Base-by-base conservation (phyloP, 2,329 filamentous ascomycete genomes). In the Fusarium lateritium region DNA sequence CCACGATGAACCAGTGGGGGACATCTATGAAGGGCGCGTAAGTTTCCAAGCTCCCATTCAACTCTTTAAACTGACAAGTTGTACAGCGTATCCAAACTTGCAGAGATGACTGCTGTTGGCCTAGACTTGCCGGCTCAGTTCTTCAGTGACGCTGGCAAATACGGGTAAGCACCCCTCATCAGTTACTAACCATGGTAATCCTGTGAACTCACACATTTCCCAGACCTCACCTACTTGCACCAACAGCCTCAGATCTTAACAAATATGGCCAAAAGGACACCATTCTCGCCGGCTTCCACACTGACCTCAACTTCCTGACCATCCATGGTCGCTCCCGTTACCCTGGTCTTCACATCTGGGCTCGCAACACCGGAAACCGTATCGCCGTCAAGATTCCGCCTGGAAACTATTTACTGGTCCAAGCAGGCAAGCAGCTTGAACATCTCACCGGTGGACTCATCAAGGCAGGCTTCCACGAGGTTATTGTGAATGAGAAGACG, bases 291-390 rank as follows among this genome's bases (percentile, higher is more conserved):
- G 87, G 87, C 39, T 89, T 89, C 80, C 87, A 89, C 76, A 89
- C 87, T 1, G 87, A 89, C 73, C 85, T 89, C 60, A 89, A 89
- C 82, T 89, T 89, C 76, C 82, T 89, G 53, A 89, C 87, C 68
- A 89, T 89, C 77, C 87, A 89, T 79, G 87, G 87, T 58, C 87
- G 87, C 69, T 88, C 85, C 31, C 85, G 87, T 62, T 89, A 88
- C 70, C 87, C 87, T 0, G 87, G 87, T 4, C 82, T 89, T 69
- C 84, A 89, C 79, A 85, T 89, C 73, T 89, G 87, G 87, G 87
- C 86, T 22, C 86, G 87, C 70, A 89, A 89, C 82, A 89, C 87
- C 3, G 87, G 87, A 44, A 82, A 80, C 65, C 83, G 84, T 67
- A 88, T 89, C 68, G 77, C 87, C 44, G 87, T 89, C 66, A 83